Conservation (phyloP, 116 monocot species). For the Iris pallida region DNA sequence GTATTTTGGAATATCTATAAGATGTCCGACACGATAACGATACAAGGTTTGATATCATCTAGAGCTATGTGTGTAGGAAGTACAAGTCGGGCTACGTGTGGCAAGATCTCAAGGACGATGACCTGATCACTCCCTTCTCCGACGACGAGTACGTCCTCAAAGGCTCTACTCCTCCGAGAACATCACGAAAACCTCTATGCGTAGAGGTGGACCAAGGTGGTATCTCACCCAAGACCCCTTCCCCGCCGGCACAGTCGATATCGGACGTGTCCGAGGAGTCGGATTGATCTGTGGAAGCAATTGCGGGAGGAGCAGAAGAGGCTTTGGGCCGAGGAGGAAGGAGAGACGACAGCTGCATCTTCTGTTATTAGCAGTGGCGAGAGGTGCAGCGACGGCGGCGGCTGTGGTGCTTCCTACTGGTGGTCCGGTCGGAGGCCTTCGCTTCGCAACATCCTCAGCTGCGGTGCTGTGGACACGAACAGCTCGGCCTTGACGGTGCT, state of each 20-base stretch:
- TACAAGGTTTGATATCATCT: no score
- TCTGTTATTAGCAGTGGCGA: neutral
- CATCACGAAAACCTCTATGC: neutral
- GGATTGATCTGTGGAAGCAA: neutral
- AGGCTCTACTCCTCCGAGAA: conserved; percentile 3
- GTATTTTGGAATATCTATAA: no score
- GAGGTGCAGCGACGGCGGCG: neutral
- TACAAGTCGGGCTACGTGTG: conserved; percentile 7
- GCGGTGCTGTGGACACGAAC: neutral
- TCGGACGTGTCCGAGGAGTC: neutral
- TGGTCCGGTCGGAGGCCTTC: neutral
- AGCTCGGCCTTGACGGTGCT: neutral
- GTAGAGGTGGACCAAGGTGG: neutral
- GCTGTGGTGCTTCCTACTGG: neutral
- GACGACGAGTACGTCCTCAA: conserved; percentile 11
- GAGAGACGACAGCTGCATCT: neutral
- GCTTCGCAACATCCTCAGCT: neutral
- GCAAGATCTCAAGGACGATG: conserved; percentile 10
- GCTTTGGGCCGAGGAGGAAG: neutral
- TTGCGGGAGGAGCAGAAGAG: neutral
- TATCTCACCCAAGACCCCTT: neutral
- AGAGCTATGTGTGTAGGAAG: neutral
- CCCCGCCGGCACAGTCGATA: neutral
- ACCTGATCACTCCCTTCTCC: conserved; percentile 15
- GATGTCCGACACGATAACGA: no score